Evolutionary conservation across 331 rosid genomes (phyloP).

Genomic region (Erythrophleum ivorense): DNA sequence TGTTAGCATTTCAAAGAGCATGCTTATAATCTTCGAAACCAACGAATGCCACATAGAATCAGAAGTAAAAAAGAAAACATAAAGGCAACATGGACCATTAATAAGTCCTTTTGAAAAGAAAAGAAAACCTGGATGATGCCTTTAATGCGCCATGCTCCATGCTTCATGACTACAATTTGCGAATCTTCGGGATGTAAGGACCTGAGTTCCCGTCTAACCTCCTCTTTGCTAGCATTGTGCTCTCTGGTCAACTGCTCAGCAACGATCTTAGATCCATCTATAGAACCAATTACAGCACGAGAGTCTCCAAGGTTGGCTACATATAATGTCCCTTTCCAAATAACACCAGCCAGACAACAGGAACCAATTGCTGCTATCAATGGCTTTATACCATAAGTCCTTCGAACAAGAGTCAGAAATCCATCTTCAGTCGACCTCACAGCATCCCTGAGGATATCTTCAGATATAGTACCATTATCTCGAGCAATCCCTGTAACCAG

Average conservation of each 20-base stretch:
- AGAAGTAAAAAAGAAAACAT: conserved; percentile 24
- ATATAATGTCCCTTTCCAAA: conserved; percentile 75
- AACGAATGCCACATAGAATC: conserved; percentile 9
- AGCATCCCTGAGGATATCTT: conserved; percentile 68
- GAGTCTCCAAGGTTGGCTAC: conserved; percentile 87
- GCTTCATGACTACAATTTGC: conserved; percentile 75
- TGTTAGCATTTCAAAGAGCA: conserved; percentile 10
- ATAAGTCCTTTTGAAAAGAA: conserved; percentile 6
- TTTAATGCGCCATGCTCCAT: conserved; percentile 92
- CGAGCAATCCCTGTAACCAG: conserved; percentile 66
- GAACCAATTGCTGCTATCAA: conserved; percentile 86
- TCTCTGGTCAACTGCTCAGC: conserved; percentile 83
- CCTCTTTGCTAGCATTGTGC: conserved; percentile 83
- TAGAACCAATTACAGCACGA: conserved; percentile 81
- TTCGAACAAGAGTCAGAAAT: conserved; percentile 81
- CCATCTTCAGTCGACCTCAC: conserved; percentile 89
- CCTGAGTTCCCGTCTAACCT: conserved; percentile 77
- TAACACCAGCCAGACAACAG: conserved; percentile 88
- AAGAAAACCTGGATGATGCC: conserved; percentile 87
- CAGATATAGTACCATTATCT: conserved; percentile 72
- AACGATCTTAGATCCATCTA: conserved; percentile 67
- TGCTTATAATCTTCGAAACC: neutral
- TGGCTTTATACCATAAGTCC: conserved; percentile 75
- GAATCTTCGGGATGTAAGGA: conserved; percentile 82
- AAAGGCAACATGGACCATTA: conserved; percentile 4